phyloP scores from a whole-genome alignment of 148 eudicot genomes.

The Rhododendron vialii region DNA sequence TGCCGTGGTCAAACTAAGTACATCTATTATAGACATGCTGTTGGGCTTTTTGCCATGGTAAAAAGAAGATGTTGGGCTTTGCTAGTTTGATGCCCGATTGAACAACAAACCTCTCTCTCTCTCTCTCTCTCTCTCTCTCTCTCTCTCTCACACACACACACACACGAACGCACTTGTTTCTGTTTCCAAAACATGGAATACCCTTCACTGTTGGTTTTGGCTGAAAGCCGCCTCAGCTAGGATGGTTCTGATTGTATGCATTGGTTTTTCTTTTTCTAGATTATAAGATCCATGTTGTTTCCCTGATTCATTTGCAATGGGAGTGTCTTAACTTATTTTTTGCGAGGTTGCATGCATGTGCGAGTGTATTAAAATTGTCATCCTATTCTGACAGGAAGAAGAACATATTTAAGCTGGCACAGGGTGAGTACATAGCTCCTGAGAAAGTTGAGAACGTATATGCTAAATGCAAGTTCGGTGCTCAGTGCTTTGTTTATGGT shows the following conservation, averaged over 20 bases:
- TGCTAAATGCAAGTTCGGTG: slow-evolving; percentile 83
- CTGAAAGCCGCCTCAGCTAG: background rate
- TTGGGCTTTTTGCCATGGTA: background rate
- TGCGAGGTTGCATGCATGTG: background rate
- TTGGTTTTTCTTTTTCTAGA: background rate
- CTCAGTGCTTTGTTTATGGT: slow-evolving; percentile 91
- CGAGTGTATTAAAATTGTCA: background rate
- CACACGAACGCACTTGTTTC: background rate
- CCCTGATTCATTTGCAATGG: background rate
- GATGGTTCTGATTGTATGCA: background rate
- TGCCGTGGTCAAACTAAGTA: background rate
- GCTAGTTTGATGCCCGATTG: background rate
- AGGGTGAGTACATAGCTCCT: slow-evolving; percentile 97
- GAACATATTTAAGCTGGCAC: slow-evolving; percentile 95
- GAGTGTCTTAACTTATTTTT: background rate
- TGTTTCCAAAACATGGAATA: background rate
- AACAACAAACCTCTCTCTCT: background rate
- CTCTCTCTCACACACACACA: background rate
- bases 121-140: background rate
- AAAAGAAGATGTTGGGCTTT: background rate
- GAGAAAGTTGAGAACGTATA: slow-evolving; percentile 99
- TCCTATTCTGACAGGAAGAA: slow-evolving; percentile 61
- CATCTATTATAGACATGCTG: background rate
- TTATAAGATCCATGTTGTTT: background rate
- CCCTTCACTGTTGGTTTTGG: background rate